A percentile compares a stretch with the other conserved stretches of the same genome.
Conservation (phyloP, 2,329 filamentous ascomycete species). For the Colletotrichum sp. region DNA sequence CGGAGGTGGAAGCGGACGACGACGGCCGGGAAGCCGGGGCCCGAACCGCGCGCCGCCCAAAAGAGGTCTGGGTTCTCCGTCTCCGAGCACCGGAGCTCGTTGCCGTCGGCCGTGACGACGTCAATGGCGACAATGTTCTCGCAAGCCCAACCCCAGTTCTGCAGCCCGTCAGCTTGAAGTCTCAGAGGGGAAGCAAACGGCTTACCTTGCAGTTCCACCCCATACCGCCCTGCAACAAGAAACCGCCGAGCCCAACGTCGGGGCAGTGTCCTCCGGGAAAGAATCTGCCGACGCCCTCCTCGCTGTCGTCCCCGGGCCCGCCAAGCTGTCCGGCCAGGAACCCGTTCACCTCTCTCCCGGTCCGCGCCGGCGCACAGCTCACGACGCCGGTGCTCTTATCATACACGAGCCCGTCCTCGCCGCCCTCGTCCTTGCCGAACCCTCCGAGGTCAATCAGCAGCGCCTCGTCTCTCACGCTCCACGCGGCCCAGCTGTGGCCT, state of each 20-base stretch:
- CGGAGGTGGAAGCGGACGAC: conserved; percentile 55
- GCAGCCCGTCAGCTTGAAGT: background rate
- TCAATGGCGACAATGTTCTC: conserved; percentile 54
- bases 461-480: conserved; percentile 52
- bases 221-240: conserved; percentile 61
- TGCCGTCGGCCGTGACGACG: conserved; percentile 49
- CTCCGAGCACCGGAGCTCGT: conserved; percentile 46
- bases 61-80: conserved; percentile 56
- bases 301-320: background rate
- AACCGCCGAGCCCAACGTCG: conserved; percentile 61
- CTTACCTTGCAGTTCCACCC: conserved; percentile 60
- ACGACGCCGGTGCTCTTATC: conserved; percentile 42
- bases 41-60: conserved; percentile 61
- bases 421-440: conserved; percentile 9
- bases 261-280: conserved; percentile 62
- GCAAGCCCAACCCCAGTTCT: conserved; percentile 63
- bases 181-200: background rate
- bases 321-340: conserved; percentile 32
- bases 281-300: conserved; percentile 38
- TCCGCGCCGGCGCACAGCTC: conserved; percentile 50
- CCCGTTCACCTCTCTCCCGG: conserved; percentile 46
- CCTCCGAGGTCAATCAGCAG: conserved; percentile 41
- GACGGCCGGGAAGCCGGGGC: conserved; percentile 57
- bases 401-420: conserved; percentile 36
- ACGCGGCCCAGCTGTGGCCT: conserved; percentile 54